Evolutionary conservation across 2,329 filamentous ascomycete species (phyloP).

Genomic region (Botrytis galanthina): DNA sequence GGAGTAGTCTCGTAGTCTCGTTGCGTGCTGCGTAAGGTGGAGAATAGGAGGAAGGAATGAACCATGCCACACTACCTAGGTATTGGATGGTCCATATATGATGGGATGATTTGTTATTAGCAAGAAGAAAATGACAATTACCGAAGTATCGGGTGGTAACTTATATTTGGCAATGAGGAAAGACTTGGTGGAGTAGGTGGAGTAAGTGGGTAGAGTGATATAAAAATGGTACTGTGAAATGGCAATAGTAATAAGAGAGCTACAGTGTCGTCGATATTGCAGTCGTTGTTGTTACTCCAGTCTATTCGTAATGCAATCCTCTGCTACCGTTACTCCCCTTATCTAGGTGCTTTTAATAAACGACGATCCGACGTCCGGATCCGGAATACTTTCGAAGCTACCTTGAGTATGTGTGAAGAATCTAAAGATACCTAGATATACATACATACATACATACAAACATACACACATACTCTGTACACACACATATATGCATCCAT

Average conservation of each 20-base stretch:
- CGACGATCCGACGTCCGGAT: slow-evolving; percentile 1
- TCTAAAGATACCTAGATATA: neutral
- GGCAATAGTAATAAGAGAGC: neutral
- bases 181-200: neutral
- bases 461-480: neutral
- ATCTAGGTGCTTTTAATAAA: neutral
- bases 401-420: neutral
- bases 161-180: neutral
- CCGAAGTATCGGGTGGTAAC: slow-evolving; percentile 5
- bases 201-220: neutral
- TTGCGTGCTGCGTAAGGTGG: neutral
- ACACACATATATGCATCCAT: neutral
- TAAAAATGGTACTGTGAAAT: neutral
- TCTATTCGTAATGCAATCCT: neutral
- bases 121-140: neutral
- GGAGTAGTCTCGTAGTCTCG: too few species aligned
- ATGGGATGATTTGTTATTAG: neutral
- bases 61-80: neutral
- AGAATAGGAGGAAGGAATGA: slow-evolving; percentile 2
- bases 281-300: neutral
- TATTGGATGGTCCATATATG: neutral
- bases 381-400: neutral
- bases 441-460: neutral
- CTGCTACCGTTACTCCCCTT: neutral
- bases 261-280: neutral